Conservation (phyloP, 2,329 filamentous ascomycete genomes). For the Lizonia empirigonia region DNA sequence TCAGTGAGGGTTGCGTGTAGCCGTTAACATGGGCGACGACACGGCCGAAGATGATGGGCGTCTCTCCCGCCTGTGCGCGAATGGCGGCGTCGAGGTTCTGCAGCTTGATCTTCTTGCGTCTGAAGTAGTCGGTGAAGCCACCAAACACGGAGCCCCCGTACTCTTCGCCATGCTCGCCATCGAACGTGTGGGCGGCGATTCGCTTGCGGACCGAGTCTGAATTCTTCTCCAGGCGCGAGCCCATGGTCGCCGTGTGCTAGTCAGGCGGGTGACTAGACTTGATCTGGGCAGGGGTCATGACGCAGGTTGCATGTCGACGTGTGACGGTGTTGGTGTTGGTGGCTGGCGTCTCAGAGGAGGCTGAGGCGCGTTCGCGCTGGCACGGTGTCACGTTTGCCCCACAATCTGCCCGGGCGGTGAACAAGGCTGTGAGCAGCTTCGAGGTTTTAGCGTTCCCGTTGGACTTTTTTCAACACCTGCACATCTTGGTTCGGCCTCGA, state of each 20-base stretch:
- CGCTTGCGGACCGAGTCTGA: slow-evolving; percentile 65
- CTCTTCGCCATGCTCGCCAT: slow-evolving; percentile 85
- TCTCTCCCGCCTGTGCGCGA: slow-evolving; percentile 69
- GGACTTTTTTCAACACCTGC: slow-evolving; percentile 5
- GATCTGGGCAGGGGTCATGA: slow-evolving; percentile 34
- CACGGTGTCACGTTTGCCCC: slow-evolving; percentile 8
- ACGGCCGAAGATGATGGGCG: slow-evolving; percentile 86
- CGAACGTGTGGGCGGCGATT: slow-evolving; percentile 73
- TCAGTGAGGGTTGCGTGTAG: slow-evolving; percentile 92
- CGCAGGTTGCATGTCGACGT: slow-evolving; percentile 17
- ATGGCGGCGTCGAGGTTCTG: slow-evolving; percentile 91
- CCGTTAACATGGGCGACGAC: slow-evolving; percentile 92
- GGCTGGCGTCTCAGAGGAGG: slow-evolving; percentile 1
- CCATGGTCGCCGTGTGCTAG: slow-evolving; percentile 53
- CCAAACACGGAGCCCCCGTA: slow-evolving; percentile 87
- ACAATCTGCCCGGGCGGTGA: slow-evolving; percentile 35
- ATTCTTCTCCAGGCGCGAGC: slow-evolving; percentile 65
- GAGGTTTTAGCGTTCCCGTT: slow-evolving; percentile 27
- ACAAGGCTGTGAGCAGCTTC: slow-evolving; percentile 32
- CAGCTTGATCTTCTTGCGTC: slow-evolving; percentile 94
- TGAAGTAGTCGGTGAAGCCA: slow-evolving; percentile 89
- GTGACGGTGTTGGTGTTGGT: slow-evolving; percentile 13
- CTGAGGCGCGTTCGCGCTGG: slow-evolving; percentile 5
- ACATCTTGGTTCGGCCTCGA: slow-evolving; percentile 15
- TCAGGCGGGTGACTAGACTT: slow-evolving; percentile 25